A percentile compares a stretch with the other conserved stretches of the same genome.
phyloP scores from a whole-genome alignment of 805 yeast species.

The Metschnikowia peoriensis region DNA sequence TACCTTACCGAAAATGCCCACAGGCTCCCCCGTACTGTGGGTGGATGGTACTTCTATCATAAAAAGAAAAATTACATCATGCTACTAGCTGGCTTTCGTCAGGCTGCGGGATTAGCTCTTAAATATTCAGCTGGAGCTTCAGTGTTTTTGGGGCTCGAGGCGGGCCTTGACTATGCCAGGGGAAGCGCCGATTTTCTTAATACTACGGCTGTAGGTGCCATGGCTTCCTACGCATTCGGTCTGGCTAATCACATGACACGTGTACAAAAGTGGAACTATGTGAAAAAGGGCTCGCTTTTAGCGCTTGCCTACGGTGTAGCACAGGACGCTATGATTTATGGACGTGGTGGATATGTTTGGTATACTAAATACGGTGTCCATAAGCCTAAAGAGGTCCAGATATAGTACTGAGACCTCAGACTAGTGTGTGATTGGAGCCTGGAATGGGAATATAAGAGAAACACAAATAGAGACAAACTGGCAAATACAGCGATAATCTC shows the following conservation, averaged over 20 bases:
- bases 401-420: neutral
- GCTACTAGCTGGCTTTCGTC: slow-evolving; percentile 50
- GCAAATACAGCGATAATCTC: too few species aligned
- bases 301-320: slow-evolving; percentile 63
- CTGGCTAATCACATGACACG: slow-evolving; percentile 40
- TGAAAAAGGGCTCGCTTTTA: slow-evolving; percentile 52
- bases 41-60: slow-evolving; percentile 88
- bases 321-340: slow-evolving; percentile 61
- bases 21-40: slow-evolving; percentile 69
- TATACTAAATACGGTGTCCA: slow-evolving; percentile 28
- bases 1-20: slow-evolving; percentile 82
- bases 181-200: slow-evolving; percentile 59
- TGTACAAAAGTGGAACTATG: slow-evolving; percentile 41
- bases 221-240: slow-evolving; percentile 54
- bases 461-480: too few species aligned
- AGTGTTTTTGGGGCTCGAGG: slow-evolving; percentile 60
- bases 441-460: too few species aligned
- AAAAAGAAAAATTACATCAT: slow-evolving; percentile 78
- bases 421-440: neutral
- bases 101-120: slow-evolving; percentile 43
- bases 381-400: neutral
- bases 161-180: slow-evolving; percentile 48
- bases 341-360: slow-evolving; percentile 67
- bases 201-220: slow-evolving; percentile 57
- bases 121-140: slow-evolving; percentile 44